phyloP scores from a whole-genome alignment of 129 eudicot species.

The Ambrosia artemisiifolia region DNA sequence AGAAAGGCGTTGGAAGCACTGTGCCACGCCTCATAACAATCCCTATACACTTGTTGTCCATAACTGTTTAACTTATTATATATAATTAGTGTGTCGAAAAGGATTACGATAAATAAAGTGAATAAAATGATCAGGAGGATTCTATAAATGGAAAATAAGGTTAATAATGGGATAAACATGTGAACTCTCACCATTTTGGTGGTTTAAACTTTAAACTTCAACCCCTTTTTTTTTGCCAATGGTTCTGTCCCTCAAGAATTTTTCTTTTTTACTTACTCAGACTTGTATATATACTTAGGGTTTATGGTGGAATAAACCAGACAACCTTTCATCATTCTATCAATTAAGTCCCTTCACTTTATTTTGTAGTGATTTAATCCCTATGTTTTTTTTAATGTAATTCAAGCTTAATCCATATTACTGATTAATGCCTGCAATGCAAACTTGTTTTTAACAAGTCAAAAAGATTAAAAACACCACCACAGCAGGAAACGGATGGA shows the following conservation, averaged over 20 bases:
- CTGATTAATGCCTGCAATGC: background rate
- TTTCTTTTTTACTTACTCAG: background rate
- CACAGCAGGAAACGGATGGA: too few relatives aligned
- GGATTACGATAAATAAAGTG: background rate
- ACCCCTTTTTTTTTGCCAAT: background rate
- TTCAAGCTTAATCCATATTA: background rate
- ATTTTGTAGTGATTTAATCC: background rate
- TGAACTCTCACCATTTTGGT: background rate
- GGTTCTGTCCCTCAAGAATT: background rate
- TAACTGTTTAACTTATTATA: background rate
- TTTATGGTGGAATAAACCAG: background rate
- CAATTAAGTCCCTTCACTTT: background rate
- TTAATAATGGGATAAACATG: background rate
- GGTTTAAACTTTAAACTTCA: background rate
- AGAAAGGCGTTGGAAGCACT: background rate
- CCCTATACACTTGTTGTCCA: background rate
- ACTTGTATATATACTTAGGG: background rate
- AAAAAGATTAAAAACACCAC: background rate
- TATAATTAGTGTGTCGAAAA: background rate
- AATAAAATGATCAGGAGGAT: background rate
- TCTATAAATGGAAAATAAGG: background rate
- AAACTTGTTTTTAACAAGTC: background rate
- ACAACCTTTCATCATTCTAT: background rate
- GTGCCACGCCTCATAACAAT: background rate
- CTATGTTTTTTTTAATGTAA: background rate